Percentiles rank a stretch among this genome's conserved stretches.
Conservation (phyloP, 179 eudicot genomes). For the Spergularia azorica region DNA sequence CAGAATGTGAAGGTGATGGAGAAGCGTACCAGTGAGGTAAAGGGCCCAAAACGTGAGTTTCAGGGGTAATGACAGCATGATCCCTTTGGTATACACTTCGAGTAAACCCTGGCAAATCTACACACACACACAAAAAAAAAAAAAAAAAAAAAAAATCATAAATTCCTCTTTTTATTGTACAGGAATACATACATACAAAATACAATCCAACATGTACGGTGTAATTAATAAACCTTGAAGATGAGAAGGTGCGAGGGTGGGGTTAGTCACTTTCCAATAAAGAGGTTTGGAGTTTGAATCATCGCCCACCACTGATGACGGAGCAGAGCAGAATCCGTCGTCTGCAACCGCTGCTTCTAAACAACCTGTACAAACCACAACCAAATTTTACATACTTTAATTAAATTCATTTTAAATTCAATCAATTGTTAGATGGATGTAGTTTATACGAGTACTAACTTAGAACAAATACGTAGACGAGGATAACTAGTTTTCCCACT, state of each 20-base stretch:
- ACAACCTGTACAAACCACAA: slow-evolving; percentile 39
- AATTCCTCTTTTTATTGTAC: too few relatives aligned
- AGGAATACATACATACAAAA: too few relatives aligned
- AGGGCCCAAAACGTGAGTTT: slow-evolving; percentile 94
- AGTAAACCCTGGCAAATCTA: slow-evolving; percentile 94
- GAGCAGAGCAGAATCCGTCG: slow-evolving; percentile 78
- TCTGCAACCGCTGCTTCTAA: slow-evolving; percentile 29
- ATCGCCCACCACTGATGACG: slow-evolving; percentile 19
- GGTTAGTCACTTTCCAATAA: slow-evolving; percentile 86
- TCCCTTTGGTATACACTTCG: slow-evolving; percentile 86
- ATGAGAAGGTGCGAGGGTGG: slow-evolving; percentile 88
- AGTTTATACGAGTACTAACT: too few relatives aligned
- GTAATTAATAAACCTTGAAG: slow-evolving; percentile 49
- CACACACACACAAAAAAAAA: too few relatives aligned
- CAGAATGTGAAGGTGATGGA: background rate
- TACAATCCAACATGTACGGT: too few relatives aligned
- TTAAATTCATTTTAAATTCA: too few relatives aligned
- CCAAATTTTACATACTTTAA: too few relatives aligned
- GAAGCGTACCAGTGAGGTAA: slow-evolving; percentile 80
- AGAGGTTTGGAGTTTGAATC: slow-evolving; percentile 37
- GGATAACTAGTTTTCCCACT: too few relatives aligned
- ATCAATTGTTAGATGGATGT: too few relatives aligned
- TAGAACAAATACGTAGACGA: too few relatives aligned
- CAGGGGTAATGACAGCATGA: slow-evolving; percentile 90
- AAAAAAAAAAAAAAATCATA: too few relatives aligned